Evolutionary conservation across 2,329 filamentous ascomycete genomes (phyloP), one percentile per base, ranked within the genome.

Genomic region (Colletotrichum sp.): DNA sequence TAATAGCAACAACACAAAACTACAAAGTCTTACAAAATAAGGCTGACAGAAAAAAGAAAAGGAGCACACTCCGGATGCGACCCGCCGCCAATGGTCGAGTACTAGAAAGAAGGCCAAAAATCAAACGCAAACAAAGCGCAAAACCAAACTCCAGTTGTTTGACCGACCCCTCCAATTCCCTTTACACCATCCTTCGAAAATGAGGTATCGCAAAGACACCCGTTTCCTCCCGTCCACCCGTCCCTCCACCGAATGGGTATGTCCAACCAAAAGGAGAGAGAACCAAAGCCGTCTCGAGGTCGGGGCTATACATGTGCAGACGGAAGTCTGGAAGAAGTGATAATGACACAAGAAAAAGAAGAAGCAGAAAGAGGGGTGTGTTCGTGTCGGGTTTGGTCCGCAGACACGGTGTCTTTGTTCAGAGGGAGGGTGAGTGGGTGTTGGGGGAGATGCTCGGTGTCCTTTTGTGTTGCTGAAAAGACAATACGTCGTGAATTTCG

Each of bases 331-430:
- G 30, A 43, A 68, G 61, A 61, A 34, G 48, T 76, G 48, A 16
- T 63, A 67, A 76, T 36, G 71, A 76, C 74, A 76, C 30, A 43
- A 13, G 26, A 30, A 71, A 48, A 65, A 71, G 52, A 68, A 67
- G 71, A 55, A 9, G 36, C 16, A 39, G 3, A 64, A 21, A 18
- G 1, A 9, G 1, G 39, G 10, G 39, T 0, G 18, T 1, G n/a
- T 26, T 1, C 4, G 43, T 48, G 39, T 48, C n/a, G n/a, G 43
- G 18, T 48, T 48, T 34, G 0, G 34, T 70, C 48, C 48, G 28
- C 24, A 57, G 32, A 68, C 64, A 39, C 28, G 48, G 16, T 1
- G n/a, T 39, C 26, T 61, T 32, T 39, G n/a, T 61, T 28, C 32
- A 34, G 61, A 24, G 12, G 6, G 32, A 21, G n/a, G 61, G 32